Base-by-base conservation (phyloP, 2,329 filamentous ascomycete species). In the Penicillium polonicum region DNA sequence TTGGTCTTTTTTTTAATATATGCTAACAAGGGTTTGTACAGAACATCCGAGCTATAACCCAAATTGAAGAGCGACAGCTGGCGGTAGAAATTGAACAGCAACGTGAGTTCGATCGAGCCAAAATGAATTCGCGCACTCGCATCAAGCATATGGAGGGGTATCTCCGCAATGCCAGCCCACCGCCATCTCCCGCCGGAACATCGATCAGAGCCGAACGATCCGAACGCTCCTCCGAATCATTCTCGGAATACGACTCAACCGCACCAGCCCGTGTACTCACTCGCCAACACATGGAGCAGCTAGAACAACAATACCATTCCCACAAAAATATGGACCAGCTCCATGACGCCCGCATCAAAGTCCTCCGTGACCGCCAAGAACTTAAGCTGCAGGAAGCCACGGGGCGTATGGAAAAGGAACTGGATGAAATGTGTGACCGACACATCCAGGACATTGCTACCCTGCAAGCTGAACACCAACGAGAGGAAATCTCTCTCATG, bases 61-160 rank as follows among this genome's bases (percentile, higher is more conserved):
- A 71, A 10, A 69, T 79, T 29, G 77, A 80, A 66, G 75, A 77
- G 53, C 70, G 76, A 13, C 78, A 80, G 53, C 70, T 79, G 0
- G 70, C 74, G 4, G 70, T 76, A 0, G 78, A 80, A 64, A 73
- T 79, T 46, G 75, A 79, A 41, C 74, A 79, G 55, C 68, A 73
- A 36, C 73, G 76, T 23, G 78, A 80, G 31, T 77, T 79, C 48
- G 73, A 79, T 42, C 68, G 72, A 8, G 75, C 74, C 12, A 79
- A 79, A 59, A 64, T 72, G 55, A 74, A 77, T 42, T 74, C 76
- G 8, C 70, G 74, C 33, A 76, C 73, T 10, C 75, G 78, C 49
- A 77, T 80, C 49, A 77, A 77, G 52, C 72, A 80, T 50, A 80
- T 80, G 78, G 77, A 80, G 65, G 76, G 74, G 23, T 80, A 78